These are phyloP conservation scores for Nevesoporus exiguus DNA, from an alignment of 768 basidiomycete genomes.

Conservation along the genomic window DNA sequence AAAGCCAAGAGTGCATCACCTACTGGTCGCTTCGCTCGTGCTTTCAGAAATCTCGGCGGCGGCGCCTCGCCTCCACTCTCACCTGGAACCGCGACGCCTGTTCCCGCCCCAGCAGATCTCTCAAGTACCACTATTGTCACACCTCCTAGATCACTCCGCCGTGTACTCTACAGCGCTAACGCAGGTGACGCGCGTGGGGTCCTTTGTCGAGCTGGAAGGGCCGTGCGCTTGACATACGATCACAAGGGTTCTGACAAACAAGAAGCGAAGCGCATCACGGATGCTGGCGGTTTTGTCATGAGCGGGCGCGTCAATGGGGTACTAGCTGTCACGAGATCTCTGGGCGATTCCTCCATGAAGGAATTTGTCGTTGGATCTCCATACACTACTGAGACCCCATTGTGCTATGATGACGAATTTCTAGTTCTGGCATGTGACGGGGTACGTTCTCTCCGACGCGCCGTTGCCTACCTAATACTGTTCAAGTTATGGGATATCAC, in stretches of 20 bases:
- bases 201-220: slow-evolving; percentile 84
- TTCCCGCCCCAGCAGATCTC: slow-evolving; percentile 31
- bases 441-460: slow-evolving; percentile 47
- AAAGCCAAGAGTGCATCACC: slow-evolving; percentile 40
- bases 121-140: slow-evolving; percentile 23
- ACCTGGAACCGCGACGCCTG: slow-evolving; percentile 3
- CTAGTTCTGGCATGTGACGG: slow-evolving; percentile 97
- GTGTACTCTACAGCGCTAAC: slow-evolving; percentile 92
- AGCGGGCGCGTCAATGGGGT: slow-evolving; percentile 98
- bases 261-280: slow-evolving; percentile 95
- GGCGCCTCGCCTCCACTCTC: slow-evolving; percentile 20
- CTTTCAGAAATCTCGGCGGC: slow-evolving; percentile 49
- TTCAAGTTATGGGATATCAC: slow-evolving; percentile 93
- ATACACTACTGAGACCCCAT: slow-evolving; percentile 95
- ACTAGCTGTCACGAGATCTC: slow-evolving; percentile 89
- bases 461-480: slow-evolving; percentile 6
- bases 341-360: slow-evolving; percentile 98
- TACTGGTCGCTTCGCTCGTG: slow-evolving; percentile 52
- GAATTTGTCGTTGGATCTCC: slow-evolving; percentile 98
- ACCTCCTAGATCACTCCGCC: slow-evolving; percentile 52
- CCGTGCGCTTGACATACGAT: slow-evolving; percentile 93
- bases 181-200: slow-evolving; percentile 96
- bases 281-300: slow-evolving; percentile 98
- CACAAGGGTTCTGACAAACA: slow-evolving; percentile 98
- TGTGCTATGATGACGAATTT: slow-evolving; percentile 91